Evolutionary conservation across 2,329 filamentous ascomycete species (phyloP), one percentile per base, ranked within the genome.

Genomic region (Xylariaceae sp.): DNA sequence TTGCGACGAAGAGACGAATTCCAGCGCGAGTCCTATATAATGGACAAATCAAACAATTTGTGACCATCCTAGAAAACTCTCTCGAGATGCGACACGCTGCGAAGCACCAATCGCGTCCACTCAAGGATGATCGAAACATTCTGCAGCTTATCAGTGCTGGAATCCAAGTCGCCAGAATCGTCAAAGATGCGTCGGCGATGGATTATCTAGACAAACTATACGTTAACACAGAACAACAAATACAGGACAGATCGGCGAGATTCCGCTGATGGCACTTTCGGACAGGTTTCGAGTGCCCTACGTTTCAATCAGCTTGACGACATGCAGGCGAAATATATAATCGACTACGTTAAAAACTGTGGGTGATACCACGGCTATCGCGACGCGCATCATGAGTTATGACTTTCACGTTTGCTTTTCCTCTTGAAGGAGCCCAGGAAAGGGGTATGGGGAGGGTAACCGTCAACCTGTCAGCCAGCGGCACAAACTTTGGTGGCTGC

Each of bases 51-150:
- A 94, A 92, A 72, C 89, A 94, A 69, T 84, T 95, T 68, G 87
- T 94, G 57, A 94, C 89, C 39, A 87, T 94, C 30, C 72, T 95
- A 61, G 89, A 95, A 66, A 95, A 94, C 70, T 91, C 87, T 42
- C 75, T 95, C 62, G 89, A 92, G 73, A 91, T 91, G 87, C 80
- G 89, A 55, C 88, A 92, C 68, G 87, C 87, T 51, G 86, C 88
- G 43, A 90, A 90, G 69, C 86, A 91, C 70, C 87, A 91, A 70
- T 87, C 84, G 57, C 81, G 89, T 53, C 87, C 88, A 17, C 77
- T 91, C 57, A 94, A 92, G 74, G 89, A 95, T 73, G 89, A 95
- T 71, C 81, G 89, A 60, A 92, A 94, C 68, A 89, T 95, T 55
- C 76, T 95, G 51, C 89, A 95, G 72, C 79, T 94, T 56, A 89